Evolutionary conservation across 176 grass and related monocot genomes (phyloP).

Genomic region (Oryza meyeriana): DNA sequence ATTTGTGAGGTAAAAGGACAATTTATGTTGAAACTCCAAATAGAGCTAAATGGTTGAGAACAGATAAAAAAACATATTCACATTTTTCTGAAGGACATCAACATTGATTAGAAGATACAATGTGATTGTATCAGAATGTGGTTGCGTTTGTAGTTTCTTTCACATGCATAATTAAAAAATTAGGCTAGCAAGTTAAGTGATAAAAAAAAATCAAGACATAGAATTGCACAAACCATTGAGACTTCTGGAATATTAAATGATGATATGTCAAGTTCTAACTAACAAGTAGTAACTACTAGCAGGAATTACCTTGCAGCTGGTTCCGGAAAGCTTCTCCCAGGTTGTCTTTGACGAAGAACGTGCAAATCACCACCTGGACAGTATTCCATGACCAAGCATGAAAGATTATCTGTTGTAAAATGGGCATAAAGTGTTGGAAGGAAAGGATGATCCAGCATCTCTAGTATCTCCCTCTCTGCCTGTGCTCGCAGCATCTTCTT

Average conservation of each 20-base stretch:
- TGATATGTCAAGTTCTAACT: background rate
- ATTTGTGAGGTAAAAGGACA: slow-evolving; percentile 11
- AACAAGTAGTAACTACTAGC: background rate
- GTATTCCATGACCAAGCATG: slow-evolving; percentile 97
- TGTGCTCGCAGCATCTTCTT: slow-evolving; percentile 95
- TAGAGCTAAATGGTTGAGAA: background rate
- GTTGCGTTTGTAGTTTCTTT: background rate
- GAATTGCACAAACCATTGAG: slow-evolving; percentile 13
- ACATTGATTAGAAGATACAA: background rate
- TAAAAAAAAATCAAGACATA: background rate
- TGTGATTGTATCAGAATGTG: background rate
- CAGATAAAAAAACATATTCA: background rate
- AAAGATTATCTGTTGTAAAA: slow-evolving; percentile 96
- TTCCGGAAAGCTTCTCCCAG: slow-evolving; percentile 71
- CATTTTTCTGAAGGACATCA: background rate
- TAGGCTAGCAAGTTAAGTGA: background rate
- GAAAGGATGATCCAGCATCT: slow-evolving; percentile 96
- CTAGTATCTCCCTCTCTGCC: slow-evolving; percentile 94
- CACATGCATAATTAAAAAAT: slow-evolving; percentile 5
- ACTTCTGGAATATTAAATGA: background rate
- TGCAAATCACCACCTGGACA: slow-evolving; percentile 96
- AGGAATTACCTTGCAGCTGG: slow-evolving; percentile 71
- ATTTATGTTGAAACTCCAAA: background rate
- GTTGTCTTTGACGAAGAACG: slow-evolving; percentile 92
- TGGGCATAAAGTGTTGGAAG: slow-evolving; percentile 89